Base-by-base conservation (phyloP, 2,329 filamentous ascomycete genomes). In the Clarireedia homoeocarpa region DNA sequence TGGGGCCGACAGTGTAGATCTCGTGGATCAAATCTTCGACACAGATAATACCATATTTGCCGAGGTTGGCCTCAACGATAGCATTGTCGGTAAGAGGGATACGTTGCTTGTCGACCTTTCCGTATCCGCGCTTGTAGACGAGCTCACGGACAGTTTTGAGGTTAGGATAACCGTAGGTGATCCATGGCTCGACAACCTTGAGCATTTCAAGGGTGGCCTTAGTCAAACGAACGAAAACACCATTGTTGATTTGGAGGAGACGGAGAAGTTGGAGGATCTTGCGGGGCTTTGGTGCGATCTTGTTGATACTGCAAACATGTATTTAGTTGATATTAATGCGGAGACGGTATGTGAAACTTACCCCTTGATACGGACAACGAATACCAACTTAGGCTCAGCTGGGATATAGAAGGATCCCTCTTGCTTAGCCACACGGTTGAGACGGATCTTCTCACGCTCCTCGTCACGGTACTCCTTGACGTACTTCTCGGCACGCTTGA, bases 171-270 rank as follows among this genome's bases (percentile, higher is more conserved):
- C 94, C 94, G 77, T 97, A 99, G 72, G 94, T 92, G 70, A 99
- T 87, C 85, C 94, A 99, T 69, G 94, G 94, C 85, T 99, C 94
- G 74, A 99, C 90, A 67, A 97, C 85, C 82, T 94, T 95, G 73
- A 95, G 83, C 91, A 96, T 96, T 85, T 95, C 89, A 71, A 84
- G 80, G 71, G 92, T 97, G 66, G 94, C 94, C 88, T 97, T 99
- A 80, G 91, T 97, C 73, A 96, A 82, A 73, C 85, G 87, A 78
- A 99, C 82, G 81, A 99, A 99, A 77, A 96, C 90, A 77, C 92
- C 94, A 77, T 96, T 97, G 89, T 99, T 99, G 88, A 99, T 99
- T 83, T 99, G 94, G 71, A 99, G 87, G 66, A 99, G 90, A 83
- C 94, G 92, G 75, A 99, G 91, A 61, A 99, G 89, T 81, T 99